A percentile compares a stretch with the other conserved stretches of the same genome.
Evolutionary conservation across 1,139 yeast species (phyloP).

Genomic region (Candida labiduridarum): DNA sequence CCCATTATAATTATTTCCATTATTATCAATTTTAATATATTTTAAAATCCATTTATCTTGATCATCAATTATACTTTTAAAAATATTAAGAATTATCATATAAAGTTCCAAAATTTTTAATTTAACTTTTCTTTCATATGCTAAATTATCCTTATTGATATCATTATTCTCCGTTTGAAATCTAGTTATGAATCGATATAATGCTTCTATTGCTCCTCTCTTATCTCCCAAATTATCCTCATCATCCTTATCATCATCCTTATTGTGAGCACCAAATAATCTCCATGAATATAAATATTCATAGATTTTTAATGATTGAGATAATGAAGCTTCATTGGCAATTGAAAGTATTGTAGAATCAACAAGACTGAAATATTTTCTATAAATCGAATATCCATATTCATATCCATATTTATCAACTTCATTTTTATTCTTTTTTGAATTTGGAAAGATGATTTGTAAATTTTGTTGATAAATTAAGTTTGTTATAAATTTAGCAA

Average conservation of each 20-base stretch:
- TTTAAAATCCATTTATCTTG: constrained; percentile 62
- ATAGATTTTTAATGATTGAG: constrained; percentile 48
- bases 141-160: too few species aligned
- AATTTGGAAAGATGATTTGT: constrained; percentile 25
- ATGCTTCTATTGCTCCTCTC: constrained; percentile 58
- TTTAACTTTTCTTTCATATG: constrained; percentile 28
- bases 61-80: constrained; percentile 44
- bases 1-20: constrained; percentile 17
- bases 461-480: constrained; percentile 26
- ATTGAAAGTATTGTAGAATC: constrained; percentile 42
- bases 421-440: not conserved
- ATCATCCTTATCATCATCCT: constrained; percentile 3
- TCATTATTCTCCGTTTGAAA: constrained; percentile 23
- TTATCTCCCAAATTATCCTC: constrained; percentile 32
- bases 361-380: constrained; percentile 31
- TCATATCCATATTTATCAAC: too few species aligned
- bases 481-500: constrained; percentile 27
- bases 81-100: constrained; percentile 50
- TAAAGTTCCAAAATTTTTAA: constrained; percentile 47
- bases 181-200: constrained; percentile 54
- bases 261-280: constrained; percentile 27
- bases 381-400: constrained; percentile 21
- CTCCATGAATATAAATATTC: constrained; percentile 62
- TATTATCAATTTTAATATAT: constrained; percentile 9
- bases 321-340: constrained; percentile 38